Evolutionary conservation across 495 filamentous ascomycete species (phyloP).

Genomic region (Penicillium bovifimosum): DNA sequence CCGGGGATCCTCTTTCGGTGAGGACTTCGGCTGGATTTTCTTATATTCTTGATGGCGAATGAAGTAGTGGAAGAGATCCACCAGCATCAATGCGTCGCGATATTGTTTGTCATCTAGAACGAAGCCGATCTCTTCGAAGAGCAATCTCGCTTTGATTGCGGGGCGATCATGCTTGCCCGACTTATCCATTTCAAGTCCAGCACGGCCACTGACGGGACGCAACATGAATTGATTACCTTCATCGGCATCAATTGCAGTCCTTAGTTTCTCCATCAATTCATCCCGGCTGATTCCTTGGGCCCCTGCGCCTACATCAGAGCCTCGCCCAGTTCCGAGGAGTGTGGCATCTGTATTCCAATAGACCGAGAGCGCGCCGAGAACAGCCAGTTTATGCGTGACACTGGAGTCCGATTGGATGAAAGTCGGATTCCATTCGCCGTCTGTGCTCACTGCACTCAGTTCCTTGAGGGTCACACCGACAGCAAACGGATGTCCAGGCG

Average conservation of each 20-base stretch:
- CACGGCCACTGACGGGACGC: conserved; percentile 87
- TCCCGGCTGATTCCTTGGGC: conserved; percentile 62
- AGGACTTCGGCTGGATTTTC: conserved; percentile 79
- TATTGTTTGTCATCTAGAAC: conserved; percentile 96
- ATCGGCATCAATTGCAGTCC: conserved; percentile 65
- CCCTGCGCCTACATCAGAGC: conserved; percentile 54
- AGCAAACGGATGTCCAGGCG: conserved; percentile 91
- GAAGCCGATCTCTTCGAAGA: conserved; percentile 95
- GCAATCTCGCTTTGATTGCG: conserved; percentile 81
- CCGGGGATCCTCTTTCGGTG: conserved; percentile 81
- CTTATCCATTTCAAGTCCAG: conserved; percentile 90
- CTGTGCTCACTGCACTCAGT: conserved; percentile 93
- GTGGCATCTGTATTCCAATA: conserved; percentile 97
- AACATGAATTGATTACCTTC: conserved; percentile 88
- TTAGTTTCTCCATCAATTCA: conserved; percentile 69
- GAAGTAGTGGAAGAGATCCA: conserved; percentile 97
- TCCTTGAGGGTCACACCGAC: conserved; percentile 87
- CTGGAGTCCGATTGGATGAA: conserved; percentile 82
- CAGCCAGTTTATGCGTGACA: conserved; percentile 87
- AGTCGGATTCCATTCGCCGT: conserved; percentile 86
- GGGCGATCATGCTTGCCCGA: conserved; percentile 72
- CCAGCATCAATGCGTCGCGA: conserved; percentile 92
- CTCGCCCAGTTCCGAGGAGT: conserved; percentile 70
- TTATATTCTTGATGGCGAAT: conserved; percentile 97
- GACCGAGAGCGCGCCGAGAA: conserved; percentile 76